Conservation (phyloP, 148 eudicot species). For the Suaeda aralocaspica region DNA sequence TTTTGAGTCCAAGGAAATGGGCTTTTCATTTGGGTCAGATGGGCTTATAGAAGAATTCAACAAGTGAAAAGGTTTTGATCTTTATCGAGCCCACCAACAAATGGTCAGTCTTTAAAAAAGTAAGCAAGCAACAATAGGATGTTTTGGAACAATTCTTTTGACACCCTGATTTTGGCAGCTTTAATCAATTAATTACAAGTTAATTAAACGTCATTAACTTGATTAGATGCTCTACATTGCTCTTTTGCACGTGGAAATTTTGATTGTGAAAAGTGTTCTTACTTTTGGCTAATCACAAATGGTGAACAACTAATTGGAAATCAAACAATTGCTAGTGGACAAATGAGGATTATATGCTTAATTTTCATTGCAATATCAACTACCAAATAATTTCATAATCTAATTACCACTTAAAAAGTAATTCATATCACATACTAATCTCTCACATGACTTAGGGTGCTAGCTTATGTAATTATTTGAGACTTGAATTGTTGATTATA, state of each 20-base stretch:
- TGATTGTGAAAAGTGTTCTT: constrained; percentile 8
- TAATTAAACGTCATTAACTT: not conserved
- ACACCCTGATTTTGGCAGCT: constrained; percentile 18
- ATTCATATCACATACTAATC: too few relatives aligned
- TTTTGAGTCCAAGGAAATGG: constrained; percentile 1
- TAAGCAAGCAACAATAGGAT: not conserved
- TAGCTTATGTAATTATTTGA: too few relatives aligned
- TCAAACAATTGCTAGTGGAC: constrained; percentile 10
- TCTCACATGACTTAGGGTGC: too few relatives aligned
- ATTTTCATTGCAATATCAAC: too few relatives aligned
- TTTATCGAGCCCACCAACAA: constrained; percentile 31
- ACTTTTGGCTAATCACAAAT: constrained; percentile 12
- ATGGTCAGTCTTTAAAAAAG: constrained; percentile 22
- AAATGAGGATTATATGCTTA: not conserved
- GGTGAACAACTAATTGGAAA: not conserved
- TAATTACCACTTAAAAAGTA: too few relatives aligned
- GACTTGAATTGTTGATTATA: too few relatives aligned
- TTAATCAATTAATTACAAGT: not conserved
- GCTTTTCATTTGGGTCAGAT: constrained; percentile 1
- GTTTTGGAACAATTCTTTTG: constrained; percentile 11
- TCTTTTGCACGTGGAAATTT: constrained; percentile 22
- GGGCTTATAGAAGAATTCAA: constrained; percentile 18
- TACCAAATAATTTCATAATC: too few relatives aligned
- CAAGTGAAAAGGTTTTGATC: not conserved
- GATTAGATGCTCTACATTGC: constrained; percentile 16